Evolutionary conservation across 208 protist species (phyloP).

Genomic region (Leishmania amazonensis): DNA sequence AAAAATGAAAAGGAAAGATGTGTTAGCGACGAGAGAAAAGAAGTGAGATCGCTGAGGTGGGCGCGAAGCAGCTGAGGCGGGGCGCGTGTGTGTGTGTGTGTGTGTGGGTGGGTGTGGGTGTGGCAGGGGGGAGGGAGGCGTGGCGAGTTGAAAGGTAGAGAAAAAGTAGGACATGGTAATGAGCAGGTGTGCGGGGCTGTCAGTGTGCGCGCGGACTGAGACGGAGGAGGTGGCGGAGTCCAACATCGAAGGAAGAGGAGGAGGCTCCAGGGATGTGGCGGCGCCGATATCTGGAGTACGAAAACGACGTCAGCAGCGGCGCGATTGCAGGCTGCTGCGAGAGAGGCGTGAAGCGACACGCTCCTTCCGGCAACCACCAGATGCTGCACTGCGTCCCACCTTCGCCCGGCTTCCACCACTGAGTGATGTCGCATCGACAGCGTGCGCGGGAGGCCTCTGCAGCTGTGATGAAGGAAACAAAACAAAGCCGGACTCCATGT

Average conservation of each 20-base stretch:
- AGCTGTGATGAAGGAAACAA: not conserved
- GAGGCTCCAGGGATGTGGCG: not conserved
- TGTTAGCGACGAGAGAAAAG: not conserved
- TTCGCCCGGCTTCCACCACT: not conserved
- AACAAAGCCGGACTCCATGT: not conserved
- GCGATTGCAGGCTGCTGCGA: not conserved
- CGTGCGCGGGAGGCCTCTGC: not conserved
- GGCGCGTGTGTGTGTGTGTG: not conserved
- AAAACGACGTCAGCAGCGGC: not conserved
- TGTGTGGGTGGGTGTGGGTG: not conserved
- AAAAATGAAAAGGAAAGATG: constrained; percentile 11
- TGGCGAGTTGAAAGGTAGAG: not conserved
- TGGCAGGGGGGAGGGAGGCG: not conserved
- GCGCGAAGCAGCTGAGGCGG: not conserved
- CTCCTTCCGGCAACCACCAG: not conserved
- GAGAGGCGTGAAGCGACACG: not conserved
- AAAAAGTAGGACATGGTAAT: not conserved
- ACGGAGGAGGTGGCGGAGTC: not conserved
- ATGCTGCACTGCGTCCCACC: not conserved
- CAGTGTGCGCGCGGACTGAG: not conserved
- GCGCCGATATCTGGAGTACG: not conserved
- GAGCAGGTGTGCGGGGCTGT: not conserved
- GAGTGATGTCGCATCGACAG: not conserved
- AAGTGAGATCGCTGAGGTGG: not conserved
- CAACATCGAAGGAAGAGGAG: not conserved